phyloP scores from a whole-genome alignment of 2,329 filamentous ascomycete genomes.

The Phialemoniopsis sp. region DNA sequence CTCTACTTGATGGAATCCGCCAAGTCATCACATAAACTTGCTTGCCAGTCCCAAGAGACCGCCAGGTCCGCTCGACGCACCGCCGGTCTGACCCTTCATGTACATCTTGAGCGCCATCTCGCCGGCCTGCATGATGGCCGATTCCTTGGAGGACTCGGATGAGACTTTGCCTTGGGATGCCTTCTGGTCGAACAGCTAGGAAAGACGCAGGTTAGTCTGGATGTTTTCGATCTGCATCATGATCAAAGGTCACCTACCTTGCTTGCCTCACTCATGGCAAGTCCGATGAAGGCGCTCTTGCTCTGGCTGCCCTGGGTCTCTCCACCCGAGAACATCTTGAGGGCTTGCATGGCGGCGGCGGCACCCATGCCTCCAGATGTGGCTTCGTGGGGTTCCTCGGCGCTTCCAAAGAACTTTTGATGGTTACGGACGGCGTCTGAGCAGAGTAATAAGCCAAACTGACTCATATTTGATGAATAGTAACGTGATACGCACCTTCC shows the following conservation, averaged over 20 bases:
- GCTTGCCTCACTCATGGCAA: constrained; percentile 85
- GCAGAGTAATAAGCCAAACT: neutral
- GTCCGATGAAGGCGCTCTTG: constrained; percentile 76
- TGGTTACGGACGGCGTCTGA: constrained; percentile 69
- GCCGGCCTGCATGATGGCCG: constrained; percentile 71
- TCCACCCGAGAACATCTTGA: constrained; percentile 72
- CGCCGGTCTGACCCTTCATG: constrained; percentile 67
- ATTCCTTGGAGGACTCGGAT: constrained; percentile 70
- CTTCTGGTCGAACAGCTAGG: constrained; percentile 57
- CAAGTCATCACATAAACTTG: constrained; percentile 34
- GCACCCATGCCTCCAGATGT: constrained; percentile 48
- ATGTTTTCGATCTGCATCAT: too few species aligned
- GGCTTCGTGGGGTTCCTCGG: constrained; percentile 36
- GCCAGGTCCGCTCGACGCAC: constrained; percentile 35
- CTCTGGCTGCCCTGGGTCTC: constrained; percentile 43
- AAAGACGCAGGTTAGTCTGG: constrained; percentile 7
- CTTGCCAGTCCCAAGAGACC: constrained; percentile 43
- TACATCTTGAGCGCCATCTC: constrained; percentile 92
- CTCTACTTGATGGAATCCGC: neutral
- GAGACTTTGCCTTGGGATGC: constrained; percentile 47
- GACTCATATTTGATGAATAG: neutral
- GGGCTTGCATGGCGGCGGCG: constrained; percentile 75
- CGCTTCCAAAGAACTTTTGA: constrained; percentile 64
- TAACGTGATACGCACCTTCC: constrained; percentile 30
- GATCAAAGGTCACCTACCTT: constrained; percentile 52